phyloP scores from a whole-genome alignment of 2,329 filamentous ascomycete genomes.

The Penicillium freii region DNA sequence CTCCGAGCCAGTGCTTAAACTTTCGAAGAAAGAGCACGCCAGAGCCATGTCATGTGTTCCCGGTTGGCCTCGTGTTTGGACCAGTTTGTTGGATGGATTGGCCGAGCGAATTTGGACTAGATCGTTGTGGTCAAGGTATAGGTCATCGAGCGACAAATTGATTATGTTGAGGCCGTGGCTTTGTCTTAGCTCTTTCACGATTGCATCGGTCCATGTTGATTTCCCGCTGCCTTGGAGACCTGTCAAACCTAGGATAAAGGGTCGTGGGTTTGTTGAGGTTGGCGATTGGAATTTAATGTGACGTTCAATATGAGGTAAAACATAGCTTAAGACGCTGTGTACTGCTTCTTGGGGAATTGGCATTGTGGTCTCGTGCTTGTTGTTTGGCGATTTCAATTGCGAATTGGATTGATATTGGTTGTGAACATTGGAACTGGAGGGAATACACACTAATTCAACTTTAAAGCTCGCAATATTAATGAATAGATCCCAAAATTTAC shows the following conservation, averaged over 20 bases:
- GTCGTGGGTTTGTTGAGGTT: background rate
- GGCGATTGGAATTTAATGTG: background rate
- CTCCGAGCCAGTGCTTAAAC: background rate
- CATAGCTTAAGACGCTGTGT: background rate
- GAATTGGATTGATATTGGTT: background rate
- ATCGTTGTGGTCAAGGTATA: conserved; percentile 17
- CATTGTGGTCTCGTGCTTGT: background rate
- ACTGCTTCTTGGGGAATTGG: conserved; percentile 7
- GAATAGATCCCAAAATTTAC: background rate
- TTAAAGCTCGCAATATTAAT: background rate
- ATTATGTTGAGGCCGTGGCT: conserved; percentile 12
- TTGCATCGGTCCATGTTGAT: conserved; percentile 18
- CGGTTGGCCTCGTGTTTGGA: conserved; percentile 17
- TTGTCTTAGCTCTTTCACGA: conserved; percentile 8
- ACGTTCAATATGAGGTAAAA: conserved; percentile 7
- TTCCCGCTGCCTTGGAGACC: conserved; percentile 21
- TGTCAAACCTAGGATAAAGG: conserved; percentile 16
- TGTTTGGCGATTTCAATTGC: background rate
- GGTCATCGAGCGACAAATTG: conserved; percentile 19
- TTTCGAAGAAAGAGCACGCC: conserved; percentile 12
- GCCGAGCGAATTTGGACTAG: conserved; percentile 8
- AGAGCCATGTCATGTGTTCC: conserved; percentile 17
- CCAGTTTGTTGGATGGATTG: conserved; percentile 14
- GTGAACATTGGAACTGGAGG: background rate
- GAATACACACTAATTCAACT: background rate